Evolutionary conservation across 1,139 yeast genomes (phyloP).

Genomic region (Geotrichum bryndzae): DNA sequence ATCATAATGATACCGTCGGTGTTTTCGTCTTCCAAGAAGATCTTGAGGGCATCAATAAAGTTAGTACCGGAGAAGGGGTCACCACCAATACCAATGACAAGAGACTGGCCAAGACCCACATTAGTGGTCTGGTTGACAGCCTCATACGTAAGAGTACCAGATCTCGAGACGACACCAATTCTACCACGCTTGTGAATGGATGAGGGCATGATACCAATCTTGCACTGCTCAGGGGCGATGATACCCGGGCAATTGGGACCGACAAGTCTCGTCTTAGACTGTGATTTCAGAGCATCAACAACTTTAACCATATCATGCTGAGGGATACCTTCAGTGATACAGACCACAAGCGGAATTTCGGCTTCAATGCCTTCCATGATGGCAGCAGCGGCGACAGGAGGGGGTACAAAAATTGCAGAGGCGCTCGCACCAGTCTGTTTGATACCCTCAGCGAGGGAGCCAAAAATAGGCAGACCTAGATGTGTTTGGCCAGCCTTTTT

Average conservation of each 20-base stretch:
- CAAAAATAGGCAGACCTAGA: conserved; percentile 86
- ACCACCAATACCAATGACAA: conserved; percentile 99
- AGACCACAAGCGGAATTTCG: conserved; percentile 90
- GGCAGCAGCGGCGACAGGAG: conserved; percentile 91
- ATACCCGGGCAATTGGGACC: conserved; percentile 99
- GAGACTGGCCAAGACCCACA: conserved; percentile 93
- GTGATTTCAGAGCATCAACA: conserved; percentile 88
- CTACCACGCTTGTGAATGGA: conserved; percentile 88
- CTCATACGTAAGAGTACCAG: conserved; percentile 97
- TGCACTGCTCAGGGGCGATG: conserved; percentile 95
- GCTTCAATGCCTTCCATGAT: conserved; percentile 97
- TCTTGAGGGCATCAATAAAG: conserved; percentile 90
- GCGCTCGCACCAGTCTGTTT: conserved; percentile 90
- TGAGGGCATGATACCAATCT: conserved; percentile 98
- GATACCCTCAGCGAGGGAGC: conserved; percentile 79
- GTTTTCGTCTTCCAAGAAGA: conserved; percentile 82
- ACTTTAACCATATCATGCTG: conserved; percentile 97
- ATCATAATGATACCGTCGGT: conserved; percentile 97
- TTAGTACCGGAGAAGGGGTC: conserved; percentile 99
- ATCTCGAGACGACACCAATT: conserved; percentile 91
- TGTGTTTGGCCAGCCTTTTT: conserved; percentile 92
- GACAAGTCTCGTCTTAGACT: conserved; percentile 89
- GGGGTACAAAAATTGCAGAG: conserved; percentile 96
- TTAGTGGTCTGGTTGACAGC: conserved; percentile 98
- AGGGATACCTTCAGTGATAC: conserved; percentile 98